Evolutionary conservation across 345 rosid genomes (phyloP), one percentile per base, ranked within the genome.

Genomic region (Zanthoxylum bungeanum): DNA sequence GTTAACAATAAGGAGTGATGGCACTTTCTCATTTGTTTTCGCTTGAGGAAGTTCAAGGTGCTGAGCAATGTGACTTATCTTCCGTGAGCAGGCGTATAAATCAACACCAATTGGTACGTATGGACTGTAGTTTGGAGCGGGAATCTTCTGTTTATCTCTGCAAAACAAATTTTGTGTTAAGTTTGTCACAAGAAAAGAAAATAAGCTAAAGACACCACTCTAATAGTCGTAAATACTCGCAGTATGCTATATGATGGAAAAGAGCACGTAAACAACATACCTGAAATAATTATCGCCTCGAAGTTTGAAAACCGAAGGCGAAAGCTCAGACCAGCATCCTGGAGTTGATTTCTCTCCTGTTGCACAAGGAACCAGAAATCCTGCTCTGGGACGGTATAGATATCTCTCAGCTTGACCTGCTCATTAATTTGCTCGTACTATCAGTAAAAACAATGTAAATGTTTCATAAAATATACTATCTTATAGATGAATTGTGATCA

Each of bases 41-140:
- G 83, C 66, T 19, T 64, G 63, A 69, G 93, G 93, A 47, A 87
- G 92, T 72, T 90, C 96, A 46, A 92, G 84, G 68, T 90, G 87
- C 52, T 85, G 93, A 72, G 96, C 93, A 79, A 90, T 92, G 77
- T 90, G 96, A 76, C 72, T 74, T 25, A 87, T 85, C 83, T 92
- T 92, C 64, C 78, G 72, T 14, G 88, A 80, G 82, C 88, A 92
- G 9, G 76, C 75, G 68, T 84, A 85, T 34, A 92, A 77, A 79
- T 92, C 97, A 25, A 85, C 79, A 14, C 96, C 97, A 56, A 88
- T 85, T 47, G 96, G 93, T 56, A 72, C 34, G 74, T 84, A 92
- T 31, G 96, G 87, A 75, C 88, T 82, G 79, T 55, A 80, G 31
- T 73, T 77, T 70, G 92, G 80, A 74, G 96, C 96, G 51, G 92